Conservation (phyloP, 1,284 basidiomycete genomes). For the Vanrija sp. region DNA sequence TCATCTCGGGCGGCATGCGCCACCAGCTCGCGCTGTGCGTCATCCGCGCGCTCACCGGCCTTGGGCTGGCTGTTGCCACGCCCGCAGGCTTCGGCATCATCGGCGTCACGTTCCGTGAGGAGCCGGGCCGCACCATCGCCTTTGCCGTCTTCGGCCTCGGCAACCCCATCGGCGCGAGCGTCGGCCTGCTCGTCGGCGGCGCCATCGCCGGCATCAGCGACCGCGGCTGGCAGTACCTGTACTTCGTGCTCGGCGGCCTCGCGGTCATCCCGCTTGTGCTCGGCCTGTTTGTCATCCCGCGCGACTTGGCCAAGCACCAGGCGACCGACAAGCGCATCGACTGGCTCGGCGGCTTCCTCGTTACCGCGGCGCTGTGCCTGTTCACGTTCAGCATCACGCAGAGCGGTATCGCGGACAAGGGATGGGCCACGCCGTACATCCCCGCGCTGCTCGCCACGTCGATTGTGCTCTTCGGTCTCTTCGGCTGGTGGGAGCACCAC, state of each 20-base stretch:
- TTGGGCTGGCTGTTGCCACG: conserved; percentile 21
- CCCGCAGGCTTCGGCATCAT: conserved; percentile 39
- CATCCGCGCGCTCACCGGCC: conserved; percentile 22
- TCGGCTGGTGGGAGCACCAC: conserved; percentile 32
- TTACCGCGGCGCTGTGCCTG: conserved; percentile 30
- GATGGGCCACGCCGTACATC: conserved; percentile 34
- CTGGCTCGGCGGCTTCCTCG: conserved; percentile 31
- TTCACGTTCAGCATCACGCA: conserved; percentile 33
- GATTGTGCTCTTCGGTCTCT: conserved; percentile 30
- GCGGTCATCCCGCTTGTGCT: conserved; percentile 28
- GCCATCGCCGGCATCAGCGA: conserved; percentile 14
- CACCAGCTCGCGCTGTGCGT: conserved; percentile 18
- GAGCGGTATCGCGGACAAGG: conserved; percentile 19
- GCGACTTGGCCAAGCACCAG: conserved; percentile 12
- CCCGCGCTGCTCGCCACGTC: conserved; percentile 31
- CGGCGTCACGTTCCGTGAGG: conserved; percentile 32
- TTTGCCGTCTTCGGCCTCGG: conserved; percentile 33
- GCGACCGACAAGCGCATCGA: conserved; percentile 24
- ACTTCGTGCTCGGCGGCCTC: conserved; percentile 37
- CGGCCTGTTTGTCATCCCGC: conserved; percentile 32
- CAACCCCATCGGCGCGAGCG: conserved; percentile 25
- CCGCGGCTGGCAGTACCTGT: conserved; percentile 34
- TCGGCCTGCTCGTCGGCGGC: conserved; percentile 31
- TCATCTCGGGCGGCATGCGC: conserved; percentile 24
- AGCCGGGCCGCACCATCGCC: conserved; percentile 34